A percentile compares a stretch with the other conserved stretches of the same genome.
Conservation (phyloP, 805 yeast genomes). For the Sugiyamaella qingdaonensis region DNA sequence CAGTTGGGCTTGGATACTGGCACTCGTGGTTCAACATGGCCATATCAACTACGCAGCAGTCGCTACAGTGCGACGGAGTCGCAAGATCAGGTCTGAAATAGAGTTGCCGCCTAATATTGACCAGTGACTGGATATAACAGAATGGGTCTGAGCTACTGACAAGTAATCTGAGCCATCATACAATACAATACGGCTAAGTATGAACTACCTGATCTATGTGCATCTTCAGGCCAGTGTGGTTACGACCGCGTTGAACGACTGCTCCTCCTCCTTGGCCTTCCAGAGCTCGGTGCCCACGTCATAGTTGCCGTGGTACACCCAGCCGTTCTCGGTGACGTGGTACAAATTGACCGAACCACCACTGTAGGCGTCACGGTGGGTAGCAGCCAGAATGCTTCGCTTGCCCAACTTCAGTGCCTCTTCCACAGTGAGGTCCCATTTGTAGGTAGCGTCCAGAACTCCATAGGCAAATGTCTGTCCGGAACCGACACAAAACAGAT, state of each 20-base stretch:
- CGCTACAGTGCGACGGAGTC: too few relatives aligned
- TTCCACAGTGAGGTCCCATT: conserved; percentile 87
- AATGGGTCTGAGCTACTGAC: too few relatives aligned
- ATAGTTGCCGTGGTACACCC: conserved; percentile 94
- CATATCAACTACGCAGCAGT: too few relatives aligned
- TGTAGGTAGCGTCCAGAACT: conserved; percentile 87
- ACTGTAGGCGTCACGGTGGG: conserved; percentile 96
- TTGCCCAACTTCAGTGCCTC: conserved; percentile 93
- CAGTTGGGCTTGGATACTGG: too few relatives aligned
- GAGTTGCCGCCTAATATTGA: too few relatives aligned
- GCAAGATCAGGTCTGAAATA: too few relatives aligned
- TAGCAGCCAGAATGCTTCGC: conserved; percentile 93
- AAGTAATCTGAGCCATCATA: too few relatives aligned
- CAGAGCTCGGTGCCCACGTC: conserved; percentile 89
- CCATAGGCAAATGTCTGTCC: conserved; percentile 99
- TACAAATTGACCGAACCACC: conserved; percentile 95
- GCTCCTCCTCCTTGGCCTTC: conserved; percentile 83
- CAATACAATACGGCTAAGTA: not conserved
- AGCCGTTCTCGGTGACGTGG: conserved; percentile 90
- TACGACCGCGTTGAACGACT: conserved; percentile 80
- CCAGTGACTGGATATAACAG: too few relatives aligned
- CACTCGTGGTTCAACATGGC: too few relatives aligned
- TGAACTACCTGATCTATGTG: not conserved
- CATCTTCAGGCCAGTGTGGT: conserved; percentile 30
- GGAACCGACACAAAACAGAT: conserved; percentile 94